Evolutionary conservation across 2,329 filamentous ascomycete species (phyloP).

Genomic region (Colletotrichum caudatum): DNA sequence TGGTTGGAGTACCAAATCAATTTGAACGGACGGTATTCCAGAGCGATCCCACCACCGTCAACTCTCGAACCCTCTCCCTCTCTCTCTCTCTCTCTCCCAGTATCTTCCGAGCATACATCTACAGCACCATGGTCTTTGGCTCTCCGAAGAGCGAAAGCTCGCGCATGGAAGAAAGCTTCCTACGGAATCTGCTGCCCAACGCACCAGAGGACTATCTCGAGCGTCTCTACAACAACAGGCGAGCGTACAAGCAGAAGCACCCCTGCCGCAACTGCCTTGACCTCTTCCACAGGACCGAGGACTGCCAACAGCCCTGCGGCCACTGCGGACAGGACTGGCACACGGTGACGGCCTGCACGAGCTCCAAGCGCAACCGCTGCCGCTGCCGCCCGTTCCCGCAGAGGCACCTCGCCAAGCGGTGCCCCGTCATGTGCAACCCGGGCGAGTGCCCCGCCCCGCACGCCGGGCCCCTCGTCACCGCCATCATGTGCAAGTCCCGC

Average conservation of each 20-base stretch:
- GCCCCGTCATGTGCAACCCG: conserved; percentile 51
- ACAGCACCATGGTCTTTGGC: neutral
- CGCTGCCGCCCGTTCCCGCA: conserved; percentile 55
- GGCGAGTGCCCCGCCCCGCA: conserved; percentile 46
- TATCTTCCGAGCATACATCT: neutral
- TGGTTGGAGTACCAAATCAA: neutral
- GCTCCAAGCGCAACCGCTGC: conserved; percentile 51
- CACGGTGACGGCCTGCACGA: conserved; percentile 46
- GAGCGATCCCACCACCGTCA: neutral
- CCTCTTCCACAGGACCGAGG: conserved; percentile 44
- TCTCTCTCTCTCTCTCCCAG: neutral
- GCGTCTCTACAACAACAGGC: neutral
- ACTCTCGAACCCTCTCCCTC: too few species aligned
- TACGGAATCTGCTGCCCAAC: neutral
- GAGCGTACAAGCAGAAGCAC: neutral
- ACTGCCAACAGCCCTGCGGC: conserved; percentile 50
- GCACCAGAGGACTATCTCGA: neutral
- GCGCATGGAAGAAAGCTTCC: neutral
- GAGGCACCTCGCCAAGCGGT: conserved; percentile 50
- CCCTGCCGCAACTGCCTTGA: conserved; percentile 47
- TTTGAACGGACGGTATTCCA: neutral
- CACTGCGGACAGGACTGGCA: conserved; percentile 51
- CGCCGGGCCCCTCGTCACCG: conserved; percentile 47
- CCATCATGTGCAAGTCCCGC: conserved; percentile 53
- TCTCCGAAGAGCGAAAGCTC: neutral